These are phyloP conservation scores for Rosa hybrid DNA, from an alignment of 331 rosid species.

Conservation along the genomic window DNA sequence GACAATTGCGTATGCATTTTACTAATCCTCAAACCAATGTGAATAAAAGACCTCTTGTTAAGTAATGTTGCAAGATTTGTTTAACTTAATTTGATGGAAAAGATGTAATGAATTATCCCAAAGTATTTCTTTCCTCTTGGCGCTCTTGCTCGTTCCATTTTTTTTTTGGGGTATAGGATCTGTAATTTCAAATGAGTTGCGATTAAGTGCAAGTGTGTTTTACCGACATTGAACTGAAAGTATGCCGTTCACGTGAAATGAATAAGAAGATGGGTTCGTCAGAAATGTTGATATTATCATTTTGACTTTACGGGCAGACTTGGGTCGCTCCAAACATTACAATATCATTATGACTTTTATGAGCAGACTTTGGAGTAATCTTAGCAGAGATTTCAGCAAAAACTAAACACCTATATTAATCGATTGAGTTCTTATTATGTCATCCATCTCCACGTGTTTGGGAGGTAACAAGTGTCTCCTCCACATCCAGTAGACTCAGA, in stretches of 20 bases:
- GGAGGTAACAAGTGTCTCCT: slow-evolving; percentile 24
- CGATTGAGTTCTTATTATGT: background rate
- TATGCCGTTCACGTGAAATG: background rate
- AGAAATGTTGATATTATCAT: background rate
- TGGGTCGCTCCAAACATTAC: background rate
- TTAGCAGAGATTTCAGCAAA: background rate
- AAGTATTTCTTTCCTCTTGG: background rate
- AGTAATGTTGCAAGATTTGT: background rate
- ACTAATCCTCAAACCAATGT: background rate
- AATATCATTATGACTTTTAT: background rate
- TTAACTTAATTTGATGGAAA: background rate
- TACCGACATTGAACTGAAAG: background rate
- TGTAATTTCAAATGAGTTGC: background rate
- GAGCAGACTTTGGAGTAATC: background rate
- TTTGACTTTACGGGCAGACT: background rate
- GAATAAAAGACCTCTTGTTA: background rate
- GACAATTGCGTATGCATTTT: background rate
- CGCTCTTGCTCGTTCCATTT: background rate
- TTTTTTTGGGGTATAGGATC: too few species aligned
- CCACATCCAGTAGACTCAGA: background rate
- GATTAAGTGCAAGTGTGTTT: background rate
- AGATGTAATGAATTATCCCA: background rate
- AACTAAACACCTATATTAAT: background rate
- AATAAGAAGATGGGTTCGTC: background rate
- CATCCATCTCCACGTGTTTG: background rate